Conservation (phyloP, 129 eudicot species). For the Calendula officinalis region DNA sequence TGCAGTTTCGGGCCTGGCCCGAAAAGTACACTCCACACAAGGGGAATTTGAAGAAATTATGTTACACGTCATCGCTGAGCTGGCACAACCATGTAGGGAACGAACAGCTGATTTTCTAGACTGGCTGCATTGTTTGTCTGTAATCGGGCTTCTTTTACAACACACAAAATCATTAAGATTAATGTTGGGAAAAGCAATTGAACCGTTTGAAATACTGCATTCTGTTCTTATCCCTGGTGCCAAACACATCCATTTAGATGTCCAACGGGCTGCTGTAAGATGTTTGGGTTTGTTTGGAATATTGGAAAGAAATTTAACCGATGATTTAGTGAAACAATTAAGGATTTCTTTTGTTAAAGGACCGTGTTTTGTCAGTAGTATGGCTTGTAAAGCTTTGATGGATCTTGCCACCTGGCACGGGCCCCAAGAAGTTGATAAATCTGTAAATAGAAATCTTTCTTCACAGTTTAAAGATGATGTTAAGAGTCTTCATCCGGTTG, state of each 20-base stretch:
- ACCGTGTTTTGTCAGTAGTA: constrained; percentile 44
- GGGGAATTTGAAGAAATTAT: constrained; percentile 92
- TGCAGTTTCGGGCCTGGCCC: constrained; percentile 73
- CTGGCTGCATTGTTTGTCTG: constrained; percentile 97
- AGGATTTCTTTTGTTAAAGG: constrained; percentile 60
- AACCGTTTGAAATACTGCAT: constrained; percentile 71
- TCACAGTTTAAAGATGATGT: constrained; percentile 44
- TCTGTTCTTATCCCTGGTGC: constrained; percentile 88
- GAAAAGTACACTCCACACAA: constrained; percentile 62
- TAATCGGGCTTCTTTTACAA: constrained; percentile 70
- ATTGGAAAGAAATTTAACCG: constrained; percentile 63
- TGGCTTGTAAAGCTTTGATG: constrained; percentile 80
- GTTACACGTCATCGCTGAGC: constrained; percentile 62
- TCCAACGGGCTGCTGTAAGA: constrained; percentile 82
- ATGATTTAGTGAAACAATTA: constrained; percentile 66
- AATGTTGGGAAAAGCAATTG: constrained; percentile 77
- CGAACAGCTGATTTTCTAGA: constrained; percentile 83
- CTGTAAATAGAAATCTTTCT: constrained; percentile 43
- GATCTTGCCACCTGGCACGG: constrained; percentile 95
- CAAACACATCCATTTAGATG: constrained; percentile 79
- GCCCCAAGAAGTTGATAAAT: constrained; percentile 73
- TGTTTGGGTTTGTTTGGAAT: constrained; percentile 97
- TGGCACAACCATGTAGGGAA: constrained; percentile 90
- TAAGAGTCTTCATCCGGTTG: constrained; percentile 28
- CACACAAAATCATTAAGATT: constrained; percentile 62